phyloP scores from a whole-genome alignment of 306 rosid species.

The Vigna radiata region DNA sequence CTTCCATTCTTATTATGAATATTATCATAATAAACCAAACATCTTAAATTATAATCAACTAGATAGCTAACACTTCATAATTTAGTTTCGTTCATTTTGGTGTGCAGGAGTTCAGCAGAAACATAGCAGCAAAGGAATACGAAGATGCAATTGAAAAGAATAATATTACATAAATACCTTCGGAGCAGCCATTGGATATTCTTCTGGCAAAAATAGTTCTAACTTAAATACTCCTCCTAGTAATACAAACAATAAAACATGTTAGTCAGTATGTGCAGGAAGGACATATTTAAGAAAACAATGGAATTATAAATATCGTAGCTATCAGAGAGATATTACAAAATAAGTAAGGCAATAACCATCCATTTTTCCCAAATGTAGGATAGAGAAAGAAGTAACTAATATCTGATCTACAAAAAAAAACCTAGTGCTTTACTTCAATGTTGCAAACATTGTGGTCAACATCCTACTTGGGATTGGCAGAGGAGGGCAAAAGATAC shows the following conservation, averaged over 20 bases:
- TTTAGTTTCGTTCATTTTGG: constrained; percentile 15
- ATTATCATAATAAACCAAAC: not conserved
- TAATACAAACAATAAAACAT: constrained; percentile 36
- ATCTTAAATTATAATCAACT: constrained; percentile 17
- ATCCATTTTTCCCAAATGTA: not conserved
- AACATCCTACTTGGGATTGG: not conserved
- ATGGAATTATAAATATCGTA: not conserved
- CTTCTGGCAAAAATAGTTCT: constrained; percentile 93
- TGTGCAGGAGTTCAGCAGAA: constrained; percentile 10
- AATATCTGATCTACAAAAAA: not conserved
- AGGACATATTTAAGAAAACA: not conserved
- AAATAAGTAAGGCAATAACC: not conserved
- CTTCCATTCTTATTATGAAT: not conserved
- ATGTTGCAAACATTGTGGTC: not conserved
- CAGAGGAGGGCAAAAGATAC: not conserved
- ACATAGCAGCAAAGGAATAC: constrained; percentile 16
- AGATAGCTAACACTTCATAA: not conserved
- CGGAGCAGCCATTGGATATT: constrained; percentile 99
- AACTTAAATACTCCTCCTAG: constrained; percentile 95
- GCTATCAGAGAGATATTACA: not conserved
- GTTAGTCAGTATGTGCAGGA: constrained; percentile 6
- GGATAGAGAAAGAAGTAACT: not conserved
- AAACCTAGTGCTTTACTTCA: not conserved
- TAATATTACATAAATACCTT: constrained; percentile 60
- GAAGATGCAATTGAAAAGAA: constrained; percentile 23